Percentiles rank a stretch among this genome's conserved stretches.
These are phyloP conservation scores for Coemansia sp. DNA, from an alignment of 192 early-diverging fungal genomes.

Conservation along the genomic window DNA sequence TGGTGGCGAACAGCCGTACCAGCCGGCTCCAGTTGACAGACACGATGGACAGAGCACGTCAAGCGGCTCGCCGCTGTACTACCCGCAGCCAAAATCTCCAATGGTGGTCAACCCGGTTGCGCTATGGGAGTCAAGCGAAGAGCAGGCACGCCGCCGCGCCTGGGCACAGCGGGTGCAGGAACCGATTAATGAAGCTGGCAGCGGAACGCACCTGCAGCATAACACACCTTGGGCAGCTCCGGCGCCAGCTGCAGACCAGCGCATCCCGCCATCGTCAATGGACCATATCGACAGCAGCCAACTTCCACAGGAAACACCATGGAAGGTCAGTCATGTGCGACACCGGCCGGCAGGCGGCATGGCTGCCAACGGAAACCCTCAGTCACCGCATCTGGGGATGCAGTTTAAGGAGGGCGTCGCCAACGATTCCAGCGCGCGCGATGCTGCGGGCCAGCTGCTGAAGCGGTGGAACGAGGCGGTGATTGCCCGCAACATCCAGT, in stretches of 20 bases:
- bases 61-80: constrained; percentile 34
- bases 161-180: constrained; percentile 37
- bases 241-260: constrained; percentile 3
- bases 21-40: neutral
- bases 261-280: constrained; percentile 19
- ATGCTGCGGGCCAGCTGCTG: constrained; percentile 45
- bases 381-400: constrained; percentile 17
- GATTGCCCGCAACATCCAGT: constrained; percentile 29
- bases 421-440: constrained; percentile 37
- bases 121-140: constrained; percentile 48
- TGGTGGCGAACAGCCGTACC: neutral
- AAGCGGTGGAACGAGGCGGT: constrained; percentile 48
- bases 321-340: constrained; percentile 52
- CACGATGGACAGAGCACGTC: constrained; percentile 16
- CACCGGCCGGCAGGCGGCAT: constrained; percentile 19
- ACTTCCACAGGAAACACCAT: constrained; percentile 42
- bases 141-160: constrained; percentile 40
- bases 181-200: neutral
- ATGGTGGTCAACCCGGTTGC: constrained; percentile 51
- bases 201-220: neutral
- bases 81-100: constrained; percentile 47
- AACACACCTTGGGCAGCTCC: neutral
- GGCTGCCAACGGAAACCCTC: neutral
- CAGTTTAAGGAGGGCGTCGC: constrained; percentile 52
- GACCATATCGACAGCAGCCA: constrained; percentile 46